Conservation (phyloP, 1,284 basidiomycete genomes). For the Pterulicium gracile region DNA sequence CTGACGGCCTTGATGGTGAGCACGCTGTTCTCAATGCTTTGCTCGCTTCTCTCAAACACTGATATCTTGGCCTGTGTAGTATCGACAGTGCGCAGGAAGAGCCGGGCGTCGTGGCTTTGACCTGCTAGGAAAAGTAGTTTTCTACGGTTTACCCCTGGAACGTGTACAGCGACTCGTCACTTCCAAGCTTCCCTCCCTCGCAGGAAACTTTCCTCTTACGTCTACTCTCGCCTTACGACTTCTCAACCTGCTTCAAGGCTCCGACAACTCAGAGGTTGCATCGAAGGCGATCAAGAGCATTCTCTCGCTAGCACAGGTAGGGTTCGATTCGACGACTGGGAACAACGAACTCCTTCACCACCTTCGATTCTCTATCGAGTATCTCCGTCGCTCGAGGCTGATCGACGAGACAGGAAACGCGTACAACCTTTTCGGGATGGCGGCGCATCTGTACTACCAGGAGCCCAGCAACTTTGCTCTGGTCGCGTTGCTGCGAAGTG, state of each 20-base stretch:
- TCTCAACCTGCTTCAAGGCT: conserved; percentile 54
- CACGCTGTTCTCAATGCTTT: conserved; percentile 3
- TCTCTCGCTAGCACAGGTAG: conserved; percentile 44
- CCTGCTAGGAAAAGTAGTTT: conserved; percentile 57
- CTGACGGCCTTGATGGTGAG: conserved; percentile 53
- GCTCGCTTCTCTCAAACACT: conserved; percentile 1
- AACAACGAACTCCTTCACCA: conserved; percentile 50
- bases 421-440: conserved; percentile 46
- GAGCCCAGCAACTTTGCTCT: conserved; percentile 64
- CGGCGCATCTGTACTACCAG: conserved; percentile 49
- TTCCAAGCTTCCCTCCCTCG: conserved; percentile 51
- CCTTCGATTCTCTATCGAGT: conserved; percentile 61
- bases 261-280: conserved; percentile 36
- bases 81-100: conserved; percentile 60
- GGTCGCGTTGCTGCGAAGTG: conserved; percentile 42
- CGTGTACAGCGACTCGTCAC: conserved; percentile 51
- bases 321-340: conserved; percentile 41
- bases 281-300: conserved; percentile 39
- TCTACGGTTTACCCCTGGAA: conserved; percentile 54
- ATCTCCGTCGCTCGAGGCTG: conserved; percentile 44
- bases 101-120: conserved; percentile 64
- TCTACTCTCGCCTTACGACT: conserved; percentile 53
- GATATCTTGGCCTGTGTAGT: conserved; percentile 24
- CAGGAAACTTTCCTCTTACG: conserved; percentile 54
- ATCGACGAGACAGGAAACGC: conserved; percentile 42